phyloP scores from a whole-genome alignment of 768 basidiomycete species.

The Lactarius sanguifluus region DNA sequence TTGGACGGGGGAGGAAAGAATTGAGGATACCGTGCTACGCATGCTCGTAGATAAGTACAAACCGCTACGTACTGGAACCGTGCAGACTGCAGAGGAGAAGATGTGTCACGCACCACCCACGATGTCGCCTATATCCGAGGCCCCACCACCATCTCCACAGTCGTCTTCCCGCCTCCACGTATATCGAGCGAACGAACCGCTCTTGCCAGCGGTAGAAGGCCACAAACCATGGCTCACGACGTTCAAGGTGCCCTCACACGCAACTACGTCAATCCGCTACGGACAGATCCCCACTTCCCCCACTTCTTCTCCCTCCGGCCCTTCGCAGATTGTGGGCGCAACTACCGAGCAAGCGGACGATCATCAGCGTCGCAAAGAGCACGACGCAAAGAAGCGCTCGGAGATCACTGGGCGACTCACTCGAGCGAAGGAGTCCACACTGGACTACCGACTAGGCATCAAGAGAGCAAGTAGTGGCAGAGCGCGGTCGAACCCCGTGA shows the following conservation, averaged over 20 bases:
- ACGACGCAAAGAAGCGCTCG: constrained; percentile 51
- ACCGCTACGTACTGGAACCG: constrained; percentile 62
- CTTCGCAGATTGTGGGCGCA: constrained; percentile 4
- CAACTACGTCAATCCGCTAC: constrained; percentile 50
- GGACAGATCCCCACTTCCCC: constrained; percentile 43
- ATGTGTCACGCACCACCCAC: constrained; percentile 50
- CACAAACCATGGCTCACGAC: constrained; percentile 72
- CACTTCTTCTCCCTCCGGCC: constrained; percentile 24
- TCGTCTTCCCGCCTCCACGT: constrained; percentile 17
- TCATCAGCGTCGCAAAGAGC: constrained; percentile 43
- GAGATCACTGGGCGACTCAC: constrained; percentile 56
- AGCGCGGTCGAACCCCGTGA: constrained; percentile 53
- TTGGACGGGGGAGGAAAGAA: constrained; percentile 77
- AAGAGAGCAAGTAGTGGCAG: constrained; percentile 33
- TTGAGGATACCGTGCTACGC: constrained; percentile 67
- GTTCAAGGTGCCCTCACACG: constrained; percentile 60
- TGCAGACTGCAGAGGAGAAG: constrained; percentile 66
- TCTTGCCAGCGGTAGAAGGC: constrained; percentile 54
- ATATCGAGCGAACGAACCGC: constrained; percentile 42
- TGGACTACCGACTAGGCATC: constrained; percentile 75
- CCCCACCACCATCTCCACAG: background rate
- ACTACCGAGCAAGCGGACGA: constrained; percentile 38
- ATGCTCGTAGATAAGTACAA: constrained; percentile 90
- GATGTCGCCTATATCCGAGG: constrained; percentile 27
- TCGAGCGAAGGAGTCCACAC: constrained; percentile 64